These are phyloP conservation scores for Russula lepida DNA, from an alignment of 768 basidiomycete genomes.

Conservation along the genomic window DNA sequence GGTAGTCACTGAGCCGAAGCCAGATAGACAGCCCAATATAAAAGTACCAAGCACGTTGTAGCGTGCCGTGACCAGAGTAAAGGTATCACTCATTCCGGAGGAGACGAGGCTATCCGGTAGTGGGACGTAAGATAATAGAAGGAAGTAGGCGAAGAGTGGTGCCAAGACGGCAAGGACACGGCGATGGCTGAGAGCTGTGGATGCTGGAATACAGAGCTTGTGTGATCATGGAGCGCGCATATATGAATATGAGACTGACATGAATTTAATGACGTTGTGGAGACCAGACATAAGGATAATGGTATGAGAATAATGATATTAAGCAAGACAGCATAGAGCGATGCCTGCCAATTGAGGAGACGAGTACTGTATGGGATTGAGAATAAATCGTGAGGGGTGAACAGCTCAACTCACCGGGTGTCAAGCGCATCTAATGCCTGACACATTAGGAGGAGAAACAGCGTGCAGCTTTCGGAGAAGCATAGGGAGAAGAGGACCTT, in stretches of 20 bases:
- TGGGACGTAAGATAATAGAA: constrained; percentile 57
- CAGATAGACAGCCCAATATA: constrained; percentile 72
- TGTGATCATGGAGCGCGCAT: background rate
- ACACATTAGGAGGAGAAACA: constrained; percentile 66
- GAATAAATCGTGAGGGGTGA: background rate
- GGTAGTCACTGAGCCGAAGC: constrained; percentile 66
- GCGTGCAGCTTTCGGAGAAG: constrained; percentile 65
- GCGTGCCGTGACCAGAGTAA: constrained; percentile 41
- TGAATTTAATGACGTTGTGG: constrained; percentile 30
- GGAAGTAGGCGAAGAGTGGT: constrained; percentile 38
- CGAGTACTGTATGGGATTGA: constrained; percentile 39
- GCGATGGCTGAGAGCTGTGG: background rate
- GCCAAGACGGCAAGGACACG: constrained; percentile 6
- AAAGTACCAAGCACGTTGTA: constrained; percentile 70
- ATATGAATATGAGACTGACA: constrained; percentile 14
- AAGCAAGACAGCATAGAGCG: constrained; percentile 50
- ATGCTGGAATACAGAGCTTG: background rate
- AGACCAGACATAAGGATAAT: constrained; percentile 49
- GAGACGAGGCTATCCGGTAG: constrained; percentile 44
- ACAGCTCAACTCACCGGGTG: constrained; percentile 39
- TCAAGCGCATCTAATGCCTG: constrained; percentile 53
- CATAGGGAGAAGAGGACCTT: constrained; percentile 56
- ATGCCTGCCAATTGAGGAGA: constrained; percentile 58
- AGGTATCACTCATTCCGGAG: constrained; percentile 31
- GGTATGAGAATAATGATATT: constrained; percentile 63